Percentiles rank a stretch among this genome's conserved stretches.
phyloP scores from a whole-genome alignment of 441 rosid species.

The Euphorbia corollata region DNA sequence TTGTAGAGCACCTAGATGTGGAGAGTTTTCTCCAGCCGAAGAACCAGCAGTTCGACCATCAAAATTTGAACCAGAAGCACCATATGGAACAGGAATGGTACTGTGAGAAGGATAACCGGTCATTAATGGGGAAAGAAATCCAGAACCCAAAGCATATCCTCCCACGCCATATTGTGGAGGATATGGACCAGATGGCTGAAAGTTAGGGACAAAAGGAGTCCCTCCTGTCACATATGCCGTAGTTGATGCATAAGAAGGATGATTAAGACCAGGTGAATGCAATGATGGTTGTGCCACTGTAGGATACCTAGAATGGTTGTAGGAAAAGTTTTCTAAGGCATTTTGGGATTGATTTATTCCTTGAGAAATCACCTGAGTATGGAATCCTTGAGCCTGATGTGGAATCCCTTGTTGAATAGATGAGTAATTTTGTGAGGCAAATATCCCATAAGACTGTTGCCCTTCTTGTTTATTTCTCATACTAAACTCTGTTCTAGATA shows the following conservation, averaged over 20 bases:
- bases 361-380: slow-evolving; percentile 28
- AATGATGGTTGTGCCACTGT: slow-evolving; percentile 32
- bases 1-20: slow-evolving; percentile 41
- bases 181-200: slow-evolving; percentile 35
- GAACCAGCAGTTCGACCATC: slow-evolving; percentile 33
- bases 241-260: slow-evolving; percentile 34
- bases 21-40: slow-evolving; percentile 34
- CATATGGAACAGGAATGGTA: slow-evolving; percentile 34
- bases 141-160: slow-evolving; percentile 36
- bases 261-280: slow-evolving; percentile 48
- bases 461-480: slow-evolving; percentile 50
- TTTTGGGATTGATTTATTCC: slow-evolving; percentile 29
- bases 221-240: slow-evolving; percentile 38
- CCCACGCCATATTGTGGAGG: slow-evolving; percentile 49
- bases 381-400: slow-evolving; percentile 37
- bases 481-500: slow-evolving; percentile 33
- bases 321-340: slow-evolving; percentile 31
- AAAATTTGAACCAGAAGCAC: slow-evolving; percentile 36
- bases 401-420: slow-evolving; percentile 39
- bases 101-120: slow-evolving; percentile 46
- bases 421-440: slow-evolving; percentile 35
- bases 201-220: slow-evolving; percentile 38
- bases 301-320: slow-evolving; percentile 27
- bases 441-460: slow-evolving; percentile 50
- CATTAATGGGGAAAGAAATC: slow-evolving; percentile 35